Conservation (phyloP, 2,329 filamentous ascomycete genomes). For the Coniochaeta ligniaria region DNA sequence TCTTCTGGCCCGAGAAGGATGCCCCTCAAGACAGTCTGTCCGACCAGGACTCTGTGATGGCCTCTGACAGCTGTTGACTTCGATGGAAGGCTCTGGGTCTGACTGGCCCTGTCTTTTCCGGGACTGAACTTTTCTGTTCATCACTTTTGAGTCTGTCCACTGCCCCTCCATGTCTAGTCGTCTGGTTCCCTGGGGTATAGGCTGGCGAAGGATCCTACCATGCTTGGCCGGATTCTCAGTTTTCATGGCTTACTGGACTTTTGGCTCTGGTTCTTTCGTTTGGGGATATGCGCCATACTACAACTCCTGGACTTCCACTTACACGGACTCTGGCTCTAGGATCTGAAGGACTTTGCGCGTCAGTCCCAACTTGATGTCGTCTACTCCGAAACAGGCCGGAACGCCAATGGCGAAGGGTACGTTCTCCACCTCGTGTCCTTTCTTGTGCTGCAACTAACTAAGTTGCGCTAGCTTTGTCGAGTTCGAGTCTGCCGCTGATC, state of each 20-base stretch:
- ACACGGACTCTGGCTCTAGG: conserved; percentile 81
- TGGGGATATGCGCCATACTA: conserved; percentile 20
- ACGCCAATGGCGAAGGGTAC: conserved; percentile 87
- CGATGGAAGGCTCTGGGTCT: not conserved
- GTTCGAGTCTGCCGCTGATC: conserved; percentile 86
- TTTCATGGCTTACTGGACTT: conserved; percentile 19
- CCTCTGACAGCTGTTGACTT: not conserved
- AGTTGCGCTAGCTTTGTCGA: conserved; percentile 72
- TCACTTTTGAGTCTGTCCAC: not conserved
- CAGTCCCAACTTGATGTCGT: conserved; percentile 96
- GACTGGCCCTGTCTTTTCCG: not conserved
- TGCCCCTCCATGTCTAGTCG: conserved; percentile 5
- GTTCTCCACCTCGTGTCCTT: conserved; percentile 23
- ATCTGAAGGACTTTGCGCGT: conserved; percentile 98
- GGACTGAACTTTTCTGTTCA: not conserved
- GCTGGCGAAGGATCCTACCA: conserved; percentile 6
- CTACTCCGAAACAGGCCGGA: conserved; percentile 91
- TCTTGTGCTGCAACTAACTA: conserved; percentile 5
- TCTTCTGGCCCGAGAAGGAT: not conserved
- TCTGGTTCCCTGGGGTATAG: conserved; percentile 3
- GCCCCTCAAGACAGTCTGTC: not conserved
- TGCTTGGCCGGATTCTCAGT: conserved; percentile 11
- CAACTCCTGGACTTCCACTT: conserved; percentile 61
- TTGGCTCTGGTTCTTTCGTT: conserved; percentile 24
- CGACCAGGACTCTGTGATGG: not conserved